Evolutionary conservation across 2,329 filamentous ascomycete genomes (phyloP).

Genomic region (Hymenoscyphus albidus): DNA sequence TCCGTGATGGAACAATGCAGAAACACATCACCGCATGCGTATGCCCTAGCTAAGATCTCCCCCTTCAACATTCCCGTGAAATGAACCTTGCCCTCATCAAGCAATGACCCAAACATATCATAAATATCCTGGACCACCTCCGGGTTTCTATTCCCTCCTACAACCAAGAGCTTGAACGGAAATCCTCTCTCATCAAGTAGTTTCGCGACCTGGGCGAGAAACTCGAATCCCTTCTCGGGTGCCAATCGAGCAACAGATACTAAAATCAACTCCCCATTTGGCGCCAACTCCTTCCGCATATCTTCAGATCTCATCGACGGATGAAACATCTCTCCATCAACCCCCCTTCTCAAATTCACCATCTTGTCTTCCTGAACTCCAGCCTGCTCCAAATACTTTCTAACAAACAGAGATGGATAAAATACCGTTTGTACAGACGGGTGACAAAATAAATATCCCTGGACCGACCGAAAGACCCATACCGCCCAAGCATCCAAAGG

Average conservation of each 20-base stretch:
- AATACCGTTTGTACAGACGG: conserved; percentile 61
- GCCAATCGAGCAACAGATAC: conserved; percentile 64
- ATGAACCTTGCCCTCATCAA: conserved; percentile 49
- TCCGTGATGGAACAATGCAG: conserved; percentile 67
- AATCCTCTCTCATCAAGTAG: conserved; percentile 53
- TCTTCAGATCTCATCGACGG: conserved; percentile 49
- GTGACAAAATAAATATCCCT: conserved; percentile 64
- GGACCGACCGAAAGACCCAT: conserved; percentile 57
- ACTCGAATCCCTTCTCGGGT: conserved; percentile 68
- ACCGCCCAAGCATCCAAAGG: conserved; percentile 59
- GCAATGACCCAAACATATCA: conserved; percentile 52
- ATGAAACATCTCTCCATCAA: conserved; percentile 60
- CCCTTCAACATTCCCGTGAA: conserved; percentile 65
- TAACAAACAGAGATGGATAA: conserved; percentile 63
- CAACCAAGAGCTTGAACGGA: conserved; percentile 61
- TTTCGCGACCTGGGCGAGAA: conserved; percentile 54
- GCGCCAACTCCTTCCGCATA: conserved; percentile 53
- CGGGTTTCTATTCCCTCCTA: conserved; percentile 63
- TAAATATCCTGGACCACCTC: conserved; percentile 59
- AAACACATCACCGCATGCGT: conserved; percentile 66
- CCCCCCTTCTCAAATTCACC: conserved; percentile 59
- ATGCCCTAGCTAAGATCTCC: conserved; percentile 58
- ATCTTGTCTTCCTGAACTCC: conserved; percentile 54
- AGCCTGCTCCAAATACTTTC: conserved; percentile 55
- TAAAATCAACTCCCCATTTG: conserved; percentile 60